Evolutionary conservation across 805 yeast genomes (phyloP).

Genomic region (Kodamaea hsintzibuensis): DNA sequence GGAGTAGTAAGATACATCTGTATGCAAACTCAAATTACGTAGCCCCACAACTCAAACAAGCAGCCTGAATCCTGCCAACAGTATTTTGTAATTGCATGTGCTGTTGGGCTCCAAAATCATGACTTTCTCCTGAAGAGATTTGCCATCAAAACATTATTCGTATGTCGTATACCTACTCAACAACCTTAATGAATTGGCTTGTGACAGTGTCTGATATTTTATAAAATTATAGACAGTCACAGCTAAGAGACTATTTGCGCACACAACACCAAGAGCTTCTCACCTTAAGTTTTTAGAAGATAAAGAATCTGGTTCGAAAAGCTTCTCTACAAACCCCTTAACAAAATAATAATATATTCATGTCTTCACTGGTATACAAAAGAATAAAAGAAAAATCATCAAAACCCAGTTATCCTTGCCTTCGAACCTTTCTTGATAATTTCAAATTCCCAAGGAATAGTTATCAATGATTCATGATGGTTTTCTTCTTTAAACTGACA

Average conservation of each 20-base stretch:
- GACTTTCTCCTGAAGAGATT: neutral
- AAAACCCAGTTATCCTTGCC: neutral
- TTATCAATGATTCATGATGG: neutral
- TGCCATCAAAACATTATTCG: neutral
- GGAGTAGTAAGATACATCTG: neutral
- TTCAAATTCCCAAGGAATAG: neutral
- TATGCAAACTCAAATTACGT: neutral
- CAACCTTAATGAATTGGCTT: too few relatives aligned
- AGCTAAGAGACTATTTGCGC: too few relatives aligned
- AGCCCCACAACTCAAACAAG: neutral
- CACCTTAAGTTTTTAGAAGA: too few relatives aligned
- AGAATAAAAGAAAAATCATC: neutral
- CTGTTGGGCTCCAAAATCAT: neutral
- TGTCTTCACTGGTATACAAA: neutral
- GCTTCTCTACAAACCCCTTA: too few relatives aligned
- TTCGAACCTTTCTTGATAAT: neutral
- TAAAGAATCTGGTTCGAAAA: too few relatives aligned
- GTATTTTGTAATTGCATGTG: neutral
- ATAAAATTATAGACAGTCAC: too few relatives aligned
- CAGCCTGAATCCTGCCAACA: neutral
- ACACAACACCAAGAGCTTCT: too few relatives aligned
- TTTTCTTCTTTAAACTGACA: neutral
- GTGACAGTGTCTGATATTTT: too few relatives aligned
- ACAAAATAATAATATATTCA: neutral
- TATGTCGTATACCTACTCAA: too few relatives aligned